phyloP scores from a whole-genome alignment of 805 yeast genomes.

The Candida odintsovae region DNA sequence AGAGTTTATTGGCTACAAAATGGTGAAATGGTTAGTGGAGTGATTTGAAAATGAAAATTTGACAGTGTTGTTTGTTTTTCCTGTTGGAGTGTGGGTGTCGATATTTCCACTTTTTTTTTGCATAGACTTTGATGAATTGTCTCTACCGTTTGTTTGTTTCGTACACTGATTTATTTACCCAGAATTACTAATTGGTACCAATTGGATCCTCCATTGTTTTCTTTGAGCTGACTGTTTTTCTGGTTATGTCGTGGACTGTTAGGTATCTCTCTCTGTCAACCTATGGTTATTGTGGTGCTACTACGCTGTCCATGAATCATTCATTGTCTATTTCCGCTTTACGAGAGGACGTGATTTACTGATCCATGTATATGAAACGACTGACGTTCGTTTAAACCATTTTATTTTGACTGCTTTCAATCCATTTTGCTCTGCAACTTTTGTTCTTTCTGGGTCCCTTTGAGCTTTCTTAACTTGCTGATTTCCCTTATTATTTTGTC shows the following conservation, averaged over 20 bases:
- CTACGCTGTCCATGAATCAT: no score
- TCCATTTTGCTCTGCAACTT: background rate
- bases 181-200: no score
- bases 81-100: background rate
- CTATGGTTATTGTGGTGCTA: no score
- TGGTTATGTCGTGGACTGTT: no score
- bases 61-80: background rate
- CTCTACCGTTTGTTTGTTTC: background rate
- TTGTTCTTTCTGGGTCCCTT: no score
- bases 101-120: background rate
- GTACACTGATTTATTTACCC: background rate
- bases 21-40: background rate
- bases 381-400: background rate
- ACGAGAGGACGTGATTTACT: no score
- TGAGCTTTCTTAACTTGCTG: background rate
- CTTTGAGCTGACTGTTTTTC: no score
- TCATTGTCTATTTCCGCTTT: no score
- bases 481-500: background rate
- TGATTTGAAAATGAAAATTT: no score
- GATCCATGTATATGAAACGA: background rate
- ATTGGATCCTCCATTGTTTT: no score
- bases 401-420: background rate
- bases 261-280: no score
- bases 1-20: background rate
- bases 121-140: background rate